Evolutionary conservation across 2,329 filamentous ascomycete species (phyloP).

Genomic region (Xylariaceae sp.): DNA sequence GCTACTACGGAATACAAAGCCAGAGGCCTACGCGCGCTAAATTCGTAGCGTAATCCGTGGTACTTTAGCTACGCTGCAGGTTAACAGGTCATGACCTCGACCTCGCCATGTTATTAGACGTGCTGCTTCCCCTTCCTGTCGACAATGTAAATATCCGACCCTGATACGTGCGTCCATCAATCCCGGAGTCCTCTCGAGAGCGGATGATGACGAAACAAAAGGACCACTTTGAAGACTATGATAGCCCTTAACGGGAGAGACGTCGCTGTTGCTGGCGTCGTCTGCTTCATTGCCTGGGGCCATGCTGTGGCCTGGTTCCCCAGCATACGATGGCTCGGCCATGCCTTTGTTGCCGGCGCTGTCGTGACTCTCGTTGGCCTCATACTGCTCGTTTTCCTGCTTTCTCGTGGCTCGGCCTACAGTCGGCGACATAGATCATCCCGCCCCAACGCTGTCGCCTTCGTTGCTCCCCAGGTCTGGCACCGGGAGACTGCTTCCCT

Average conservation of each 20-base stretch:
- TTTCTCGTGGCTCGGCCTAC: slow-evolving; percentile 48
- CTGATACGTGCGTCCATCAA: background rate
- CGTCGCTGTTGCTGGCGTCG: slow-evolving; percentile 61
- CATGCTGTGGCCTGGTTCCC: slow-evolving; percentile 79
- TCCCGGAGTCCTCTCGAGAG: background rate
- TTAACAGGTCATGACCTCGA: background rate
- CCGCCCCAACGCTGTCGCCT: slow-evolving; percentile 47
- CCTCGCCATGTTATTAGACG: background rate
- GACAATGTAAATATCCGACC: background rate
- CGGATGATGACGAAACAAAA: slow-evolving; percentile 34
- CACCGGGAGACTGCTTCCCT: slow-evolving; percentile 62
- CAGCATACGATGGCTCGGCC: slow-evolving; percentile 73
- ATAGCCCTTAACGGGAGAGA: slow-evolving; percentile 65
- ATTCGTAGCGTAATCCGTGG: background rate
- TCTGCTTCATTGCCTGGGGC: slow-evolving; percentile 80
- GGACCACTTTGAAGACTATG: slow-evolving; percentile 45
- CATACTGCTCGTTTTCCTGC: slow-evolving; percentile 56
- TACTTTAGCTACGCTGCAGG: background rate
- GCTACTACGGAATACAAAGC: too few relatives aligned
- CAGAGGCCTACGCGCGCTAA: background rate
- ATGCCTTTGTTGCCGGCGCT: slow-evolving; percentile 72
- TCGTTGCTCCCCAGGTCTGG: slow-evolving; percentile 63
- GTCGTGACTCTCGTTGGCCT: slow-evolving; percentile 51
- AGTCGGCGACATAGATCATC: slow-evolving; percentile 37
- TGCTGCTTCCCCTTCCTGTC: background rate